Evolutionary conservation across 768 basidiomycete species (phyloP), one percentile per base, ranked within the genome.

Genomic region (Trametes cinnabarina): DNA sequence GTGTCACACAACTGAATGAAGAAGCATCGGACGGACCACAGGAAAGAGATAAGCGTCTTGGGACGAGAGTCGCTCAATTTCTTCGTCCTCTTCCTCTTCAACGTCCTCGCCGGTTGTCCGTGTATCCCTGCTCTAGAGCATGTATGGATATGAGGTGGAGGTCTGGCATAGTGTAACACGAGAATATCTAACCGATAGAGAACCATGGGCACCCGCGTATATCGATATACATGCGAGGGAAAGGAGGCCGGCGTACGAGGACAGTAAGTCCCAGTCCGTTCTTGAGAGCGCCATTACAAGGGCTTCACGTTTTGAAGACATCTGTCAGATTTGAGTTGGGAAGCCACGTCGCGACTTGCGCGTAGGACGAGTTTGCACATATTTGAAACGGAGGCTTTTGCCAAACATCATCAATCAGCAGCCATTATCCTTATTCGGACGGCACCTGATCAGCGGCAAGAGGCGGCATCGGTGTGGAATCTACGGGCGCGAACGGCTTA

Each of bases 1-100:
- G 30, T 46, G 41, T 44, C 51, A 55, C 26, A 5, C 42, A 11
- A 42, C 44, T 43, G 17, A 43, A 32, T 53, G 19, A 12, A 35
- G 32, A 59, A 56, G 37, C 26, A 30, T 26, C 22, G 42, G 17
- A 76, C 87, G 68, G 63, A 91, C 88, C 37, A 92, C 73, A 20
- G 90, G 90, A 63, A 92, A 88, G 23, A 88, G 65, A 82, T 85
- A 89, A 20, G 88, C 90, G 56, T 92, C 89, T 30, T 70, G 73
- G 4, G 85, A 78, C 1, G 89, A 83, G 72, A 92, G 68, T 25
- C 82, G 79, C 50, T 85, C 84, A 2, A 75, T 65, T n/a, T 77
- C 62, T 10, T 83, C 82, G 43, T 88, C 88, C 6, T 86, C 81
- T 5, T 85, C 78, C 2, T 80, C 79, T 0, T 81, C 79, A 1